These are phyloP conservation scores for Ceratocystis cubensis DNA, from an alignment of 2,329 filamentous ascomycete species.

Conservation along the genomic window DNA sequence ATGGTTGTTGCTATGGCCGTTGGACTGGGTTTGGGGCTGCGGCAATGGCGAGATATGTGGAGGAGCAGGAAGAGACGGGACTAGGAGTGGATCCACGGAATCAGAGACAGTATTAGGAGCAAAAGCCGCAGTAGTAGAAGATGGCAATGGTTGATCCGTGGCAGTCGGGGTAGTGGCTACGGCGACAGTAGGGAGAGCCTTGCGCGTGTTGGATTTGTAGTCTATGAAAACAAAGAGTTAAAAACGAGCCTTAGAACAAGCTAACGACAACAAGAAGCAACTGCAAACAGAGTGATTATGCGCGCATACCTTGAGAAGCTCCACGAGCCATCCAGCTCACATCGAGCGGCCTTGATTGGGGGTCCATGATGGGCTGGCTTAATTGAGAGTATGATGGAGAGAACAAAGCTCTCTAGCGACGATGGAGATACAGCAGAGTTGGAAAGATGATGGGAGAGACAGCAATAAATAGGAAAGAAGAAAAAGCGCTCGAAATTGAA, in stretches of 20 bases:
- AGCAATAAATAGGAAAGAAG: not conserved
- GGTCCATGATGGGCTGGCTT: constrained; percentile 49
- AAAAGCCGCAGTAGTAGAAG: not conserved
- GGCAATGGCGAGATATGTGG: not conserved
- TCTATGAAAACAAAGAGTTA: constrained; percentile 1
- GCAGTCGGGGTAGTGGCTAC: not conserved
- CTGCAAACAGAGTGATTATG: not conserved
- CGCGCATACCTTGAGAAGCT: constrained; percentile 58
- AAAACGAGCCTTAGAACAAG: not conserved
- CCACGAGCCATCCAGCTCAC: constrained; percentile 83
- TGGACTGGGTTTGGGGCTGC: not conserved
- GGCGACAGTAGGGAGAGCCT: not conserved
- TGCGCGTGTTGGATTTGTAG: constrained; percentile 5
- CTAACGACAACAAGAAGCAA: not conserved
- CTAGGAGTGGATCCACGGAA: not conserved
- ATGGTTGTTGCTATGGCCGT: not conserved
- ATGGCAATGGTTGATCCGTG: not conserved
- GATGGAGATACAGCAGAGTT: constrained; percentile 5
- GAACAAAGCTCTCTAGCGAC: not conserved
- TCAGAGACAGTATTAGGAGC: not conserved
- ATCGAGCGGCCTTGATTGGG: constrained; percentile 61
- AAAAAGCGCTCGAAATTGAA: not conserved
- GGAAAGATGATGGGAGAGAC: not conserved
- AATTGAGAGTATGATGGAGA: constrained; percentile 22
- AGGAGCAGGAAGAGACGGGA: not conserved